Evolutionary conservation across 164 flowering plant genomes (phyloP), one percentile per base, ranked within the genome.

Genomic region (Tinospora cordifolia): DNA sequence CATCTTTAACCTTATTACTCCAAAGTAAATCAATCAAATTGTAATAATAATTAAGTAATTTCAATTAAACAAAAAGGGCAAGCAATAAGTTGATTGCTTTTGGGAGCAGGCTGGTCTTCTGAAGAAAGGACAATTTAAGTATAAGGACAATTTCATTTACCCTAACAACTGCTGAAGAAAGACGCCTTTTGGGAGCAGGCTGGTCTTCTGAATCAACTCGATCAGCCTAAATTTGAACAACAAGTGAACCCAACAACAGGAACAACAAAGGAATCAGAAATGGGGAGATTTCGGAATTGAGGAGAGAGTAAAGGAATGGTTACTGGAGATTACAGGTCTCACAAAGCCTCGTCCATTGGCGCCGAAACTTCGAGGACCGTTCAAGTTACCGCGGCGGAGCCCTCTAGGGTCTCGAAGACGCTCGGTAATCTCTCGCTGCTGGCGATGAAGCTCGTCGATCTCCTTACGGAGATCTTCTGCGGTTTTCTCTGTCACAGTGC

Each of bases 371-470:
- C 91, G 83, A 17, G 84, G 85, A 17, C 84, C 85, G 15, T 81
- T 77, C 44, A 83, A 69, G 0, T 82, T 90, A 15, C 90, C 93
- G 4, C 92, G 84, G 54, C 99, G 93, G 17, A 92, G 77, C 6
- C 99, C 99, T 58, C 97, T 80, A 17, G 99, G 99, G 74, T 94
- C 95, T 21, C 95, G 82, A 71, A 94, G 90, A 67, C 99, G 86
- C 77, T 90, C 92, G 3, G 92, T 84, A 58, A 94, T 90, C 99
- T 94, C 90, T 75, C 98, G 83, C 47, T 87, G 92, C 67, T 92
- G 95, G 36, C 93, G 93, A n/a, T 83, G 83, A 63, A 94, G 97
- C 72, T 90, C 96, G 51, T 88, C 96, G 79, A 94, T 88, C 81
- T 94, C 99, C 46, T 86, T 84, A 46, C 90, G 97, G 64, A 94